These are phyloP conservation scores for Aristolochia fimbriata DNA, from an alignment of 164 flowering plant species.

Conservation along the genomic window DNA sequence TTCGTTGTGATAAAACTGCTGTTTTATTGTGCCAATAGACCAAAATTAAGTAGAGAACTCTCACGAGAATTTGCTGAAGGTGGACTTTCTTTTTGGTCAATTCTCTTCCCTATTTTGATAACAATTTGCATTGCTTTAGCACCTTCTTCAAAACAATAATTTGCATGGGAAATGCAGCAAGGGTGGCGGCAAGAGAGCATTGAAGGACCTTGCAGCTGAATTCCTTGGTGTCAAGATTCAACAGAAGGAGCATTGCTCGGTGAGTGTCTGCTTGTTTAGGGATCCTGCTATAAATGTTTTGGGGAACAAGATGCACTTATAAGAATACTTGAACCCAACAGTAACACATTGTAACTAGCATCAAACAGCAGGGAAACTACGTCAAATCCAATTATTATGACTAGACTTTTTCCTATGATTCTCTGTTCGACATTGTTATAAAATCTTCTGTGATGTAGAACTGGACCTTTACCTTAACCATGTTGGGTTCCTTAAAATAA, in stretches of 20 bases:
- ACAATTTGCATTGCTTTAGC: no score
- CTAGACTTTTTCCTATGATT: background rate
- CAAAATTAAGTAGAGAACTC: no score
- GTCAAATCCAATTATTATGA: background rate
- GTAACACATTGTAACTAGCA: background rate
- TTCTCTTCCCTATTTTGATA: background rate
- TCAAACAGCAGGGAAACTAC: background rate
- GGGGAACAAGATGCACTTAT: background rate
- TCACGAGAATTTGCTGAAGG: no score
- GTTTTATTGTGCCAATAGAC: no score
- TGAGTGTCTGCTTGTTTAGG: constrained; percentile 19
- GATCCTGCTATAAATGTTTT: background rate
- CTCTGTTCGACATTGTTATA: no score
- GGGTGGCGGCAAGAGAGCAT: constrained; percentile 58
- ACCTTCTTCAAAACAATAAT: no score
- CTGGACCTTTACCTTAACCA: no score
- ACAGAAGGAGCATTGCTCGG: constrained; percentile 87
- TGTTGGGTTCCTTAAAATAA: no score
- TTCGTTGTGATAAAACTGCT: no score
- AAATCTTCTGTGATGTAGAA: no score
- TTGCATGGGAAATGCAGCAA: constrained; percentile 20
- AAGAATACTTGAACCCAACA: no score
- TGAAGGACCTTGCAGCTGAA: constrained; percentile 63
- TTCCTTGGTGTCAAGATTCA: constrained; percentile 74
- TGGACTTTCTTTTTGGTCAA: no score